Percentiles rank a stretch among this genome's conserved stretches.
Conservation (phyloP, 176 grass and related monocot genomes). For the Eleusine indica region DNA sequence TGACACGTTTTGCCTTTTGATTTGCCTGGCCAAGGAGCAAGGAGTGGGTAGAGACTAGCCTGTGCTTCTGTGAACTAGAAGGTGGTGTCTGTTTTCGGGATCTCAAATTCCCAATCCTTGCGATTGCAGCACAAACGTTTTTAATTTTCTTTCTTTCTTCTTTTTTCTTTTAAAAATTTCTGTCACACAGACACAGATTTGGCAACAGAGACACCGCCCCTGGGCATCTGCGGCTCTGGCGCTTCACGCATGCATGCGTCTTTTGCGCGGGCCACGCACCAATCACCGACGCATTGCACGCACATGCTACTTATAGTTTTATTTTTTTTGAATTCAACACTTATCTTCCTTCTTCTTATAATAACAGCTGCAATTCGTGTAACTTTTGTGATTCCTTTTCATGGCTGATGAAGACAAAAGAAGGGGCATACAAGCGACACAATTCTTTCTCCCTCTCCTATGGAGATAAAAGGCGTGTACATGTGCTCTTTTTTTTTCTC, state of each 20-base stretch:
- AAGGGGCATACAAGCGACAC: too few species aligned
- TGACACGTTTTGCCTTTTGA: background rate
- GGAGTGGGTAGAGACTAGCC: too few species aligned
- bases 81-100: background rate
- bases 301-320: background rate
- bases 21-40: background rate
- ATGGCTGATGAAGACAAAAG: slow-evolving; percentile 20
- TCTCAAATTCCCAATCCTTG: background rate
- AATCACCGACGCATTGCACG: slow-evolving; percentile 6
- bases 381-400: slow-evolving; percentile 15
- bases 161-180: background rate
- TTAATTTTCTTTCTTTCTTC: background rate
- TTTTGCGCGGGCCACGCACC: slow-evolving; percentile 33
- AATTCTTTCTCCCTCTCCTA: too few species aligned
- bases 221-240: background rate
- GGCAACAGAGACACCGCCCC: slow-evolving; percentile 6
- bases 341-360: too few species aligned
- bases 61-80: background rate
- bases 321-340: too few species aligned
- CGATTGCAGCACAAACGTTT: background rate
- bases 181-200: background rate
- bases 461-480: too few species aligned
- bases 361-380: background rate
- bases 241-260: slow-evolving; percentile 36
- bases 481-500: too few species aligned